Percentiles rank a stretch among this genome's conserved stretches.
Evolutionary conservation across 2,329 filamentous ascomycete genomes (phyloP).

Genomic region (Samsoniella hepiali): DNA sequence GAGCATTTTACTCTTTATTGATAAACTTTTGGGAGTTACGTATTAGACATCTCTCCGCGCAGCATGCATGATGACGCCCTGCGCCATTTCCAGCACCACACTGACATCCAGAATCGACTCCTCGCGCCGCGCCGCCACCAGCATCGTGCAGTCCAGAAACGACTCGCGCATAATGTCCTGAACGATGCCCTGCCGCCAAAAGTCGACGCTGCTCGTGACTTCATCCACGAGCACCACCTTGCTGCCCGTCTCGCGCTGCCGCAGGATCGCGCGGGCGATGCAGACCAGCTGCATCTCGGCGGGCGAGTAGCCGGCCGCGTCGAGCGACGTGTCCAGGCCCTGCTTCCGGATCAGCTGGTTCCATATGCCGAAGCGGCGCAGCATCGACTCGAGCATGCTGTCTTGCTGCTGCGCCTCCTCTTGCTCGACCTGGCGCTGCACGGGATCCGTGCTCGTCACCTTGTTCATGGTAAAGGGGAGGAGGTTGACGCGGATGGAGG

Average conservation of each 20-base stretch:
- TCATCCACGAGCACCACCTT: slow-evolving; percentile 15
- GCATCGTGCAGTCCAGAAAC: slow-evolving; percentile 10
- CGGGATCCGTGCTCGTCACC: not conserved
- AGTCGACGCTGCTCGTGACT: not conserved
- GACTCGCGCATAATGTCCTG: slow-evolving; percentile 13
- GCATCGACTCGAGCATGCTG: not conserved
- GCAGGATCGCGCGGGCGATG: slow-evolving; percentile 8
- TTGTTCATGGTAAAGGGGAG: slow-evolving; percentile 6
- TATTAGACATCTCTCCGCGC: not conserved
- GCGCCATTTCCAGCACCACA: slow-evolving; percentile 10
- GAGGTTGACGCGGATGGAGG: slow-evolving; percentile 42
- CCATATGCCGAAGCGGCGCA: slow-evolving; percentile 9
- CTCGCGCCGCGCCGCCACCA: slow-evolving; percentile 4
- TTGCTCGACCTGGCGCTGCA: not conserved
- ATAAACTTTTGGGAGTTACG: no score
- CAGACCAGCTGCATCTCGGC: slow-evolving; percentile 9
- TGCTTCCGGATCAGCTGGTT: not conserved
- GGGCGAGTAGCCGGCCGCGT: not conserved
- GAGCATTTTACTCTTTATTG: no score
- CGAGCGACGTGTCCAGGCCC: not conserved
- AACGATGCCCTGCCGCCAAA: not conserved
- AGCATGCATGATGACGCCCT: slow-evolving; percentile 8
- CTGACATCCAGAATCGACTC: slow-evolving; percentile 10
- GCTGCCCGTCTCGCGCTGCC: slow-evolving; percentile 10
- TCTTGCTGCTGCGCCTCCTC: slow-evolving; percentile 6